phyloP scores from a whole-genome alignment of 768 basidiomycete species.

The Psilocybe azurescens region DNA sequence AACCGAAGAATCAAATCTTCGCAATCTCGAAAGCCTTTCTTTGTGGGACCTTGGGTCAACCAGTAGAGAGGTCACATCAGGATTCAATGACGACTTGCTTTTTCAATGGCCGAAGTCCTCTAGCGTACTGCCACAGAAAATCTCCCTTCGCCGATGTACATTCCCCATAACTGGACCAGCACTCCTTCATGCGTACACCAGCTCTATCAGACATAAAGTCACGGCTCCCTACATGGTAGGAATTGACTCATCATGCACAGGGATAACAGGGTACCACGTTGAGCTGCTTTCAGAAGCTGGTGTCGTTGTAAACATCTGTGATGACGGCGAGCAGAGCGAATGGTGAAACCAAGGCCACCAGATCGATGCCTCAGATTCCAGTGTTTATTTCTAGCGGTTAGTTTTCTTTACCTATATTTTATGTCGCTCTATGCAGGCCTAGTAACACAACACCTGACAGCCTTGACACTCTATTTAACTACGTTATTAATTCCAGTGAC shows the following conservation, averaged over 20 bases:
- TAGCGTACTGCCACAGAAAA: not conserved
- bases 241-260: not conserved
- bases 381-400: no score
- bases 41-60: not conserved
- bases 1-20: not conserved
- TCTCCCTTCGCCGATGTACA: not conserved
- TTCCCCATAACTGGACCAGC: not conserved
- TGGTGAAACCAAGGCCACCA: not conserved
- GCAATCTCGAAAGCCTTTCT: not conserved
- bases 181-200: not conserved
- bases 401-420: no score
- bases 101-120: not conserved
- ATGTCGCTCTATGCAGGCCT: no score
- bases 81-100: not conserved
- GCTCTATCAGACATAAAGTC: not conserved
- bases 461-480: no score
- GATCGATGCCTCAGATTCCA: not conserved
- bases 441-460: no score
- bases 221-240: not conserved
- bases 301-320: not conserved
- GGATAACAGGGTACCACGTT: not conserved
- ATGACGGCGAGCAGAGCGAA: not conserved
- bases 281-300: not conserved
- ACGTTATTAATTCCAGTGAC: no score
- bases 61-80: not conserved